These are phyloP conservation scores for Capsella bursapastoris DNA, from an alignment of 345 rosid species.

Conservation along the genomic window DNA sequence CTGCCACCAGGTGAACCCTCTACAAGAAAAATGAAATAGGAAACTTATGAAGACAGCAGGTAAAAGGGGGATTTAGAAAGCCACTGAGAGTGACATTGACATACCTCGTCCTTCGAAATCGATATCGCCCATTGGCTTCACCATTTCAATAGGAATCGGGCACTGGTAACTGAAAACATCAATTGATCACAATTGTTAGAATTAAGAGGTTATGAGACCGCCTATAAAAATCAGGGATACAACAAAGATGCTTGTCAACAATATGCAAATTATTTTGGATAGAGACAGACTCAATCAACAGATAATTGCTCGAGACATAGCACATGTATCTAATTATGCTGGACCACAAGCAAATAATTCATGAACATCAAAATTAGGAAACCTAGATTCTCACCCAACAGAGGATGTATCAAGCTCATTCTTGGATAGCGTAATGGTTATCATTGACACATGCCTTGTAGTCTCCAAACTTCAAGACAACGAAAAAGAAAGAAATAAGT, in stretches of 20 bases:
- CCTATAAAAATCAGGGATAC: background rate
- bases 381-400: constrained; percentile 66
- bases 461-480: constrained; percentile 73
- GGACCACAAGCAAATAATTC: background rate
- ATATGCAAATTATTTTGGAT: background rate
- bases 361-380: background rate
- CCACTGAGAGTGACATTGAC: background rate
- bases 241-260: background rate
- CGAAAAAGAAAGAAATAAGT: constrained; percentile 10
- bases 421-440: constrained; percentile 82
- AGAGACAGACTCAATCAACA: background rate
- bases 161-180: constrained; percentile 65
- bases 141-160: constrained; percentile 72
- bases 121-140: constrained; percentile 51
- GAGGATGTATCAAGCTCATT: constrained; percentile 70
- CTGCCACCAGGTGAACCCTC: constrained; percentile 78
- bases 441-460: constrained; percentile 98
- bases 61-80: background rate
- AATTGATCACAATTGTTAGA: background rate
- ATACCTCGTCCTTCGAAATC: constrained; percentile 74
- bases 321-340: background rate
- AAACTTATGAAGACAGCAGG: background rate
- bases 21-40: constrained; percentile 35
- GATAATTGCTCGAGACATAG: background rate
- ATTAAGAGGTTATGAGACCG: background rate